Conservation (phyloP, 148 eudicot genomes). For the Tetragonia tetragonoides region DNA sequence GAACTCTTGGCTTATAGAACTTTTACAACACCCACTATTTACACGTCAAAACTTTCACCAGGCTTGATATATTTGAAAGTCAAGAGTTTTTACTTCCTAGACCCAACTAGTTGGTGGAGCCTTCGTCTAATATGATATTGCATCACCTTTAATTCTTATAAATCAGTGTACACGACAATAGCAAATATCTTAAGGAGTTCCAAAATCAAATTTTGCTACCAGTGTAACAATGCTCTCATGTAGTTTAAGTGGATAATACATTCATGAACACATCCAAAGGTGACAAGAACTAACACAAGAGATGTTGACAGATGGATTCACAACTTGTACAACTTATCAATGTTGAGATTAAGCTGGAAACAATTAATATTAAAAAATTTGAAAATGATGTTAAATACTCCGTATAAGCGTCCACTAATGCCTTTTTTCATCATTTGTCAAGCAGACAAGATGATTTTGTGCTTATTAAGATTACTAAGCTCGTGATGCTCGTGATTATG, state of each 20-base stretch:
- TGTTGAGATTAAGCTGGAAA: background rate
- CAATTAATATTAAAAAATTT: background rate
- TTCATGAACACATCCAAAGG: background rate
- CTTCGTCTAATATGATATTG: too few species aligned
- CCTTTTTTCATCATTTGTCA: conserved; percentile 12
- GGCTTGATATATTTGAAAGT: too few species aligned
- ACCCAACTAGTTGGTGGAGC: too few species aligned
- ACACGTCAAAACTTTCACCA: too few species aligned
- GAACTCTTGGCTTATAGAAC: background rate
- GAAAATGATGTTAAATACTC: too few species aligned
- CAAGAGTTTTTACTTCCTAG: too few species aligned
- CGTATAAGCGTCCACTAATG: background rate
- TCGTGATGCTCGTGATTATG: conserved; percentile 14
- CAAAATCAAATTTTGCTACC: background rate
- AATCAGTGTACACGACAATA: background rate
- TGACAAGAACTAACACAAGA: background rate
- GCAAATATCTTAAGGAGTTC: background rate
- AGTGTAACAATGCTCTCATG: background rate
- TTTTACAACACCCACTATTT: background rate
- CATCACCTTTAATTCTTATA: background rate
- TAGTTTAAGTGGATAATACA: background rate
- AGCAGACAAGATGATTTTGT: background rate
- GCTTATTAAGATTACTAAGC: background rate
- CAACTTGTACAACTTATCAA: background rate
- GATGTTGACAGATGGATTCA: background rate